Conservation (phyloP, 179 eudicot species). For the Heliamphora pulchella region DNA sequence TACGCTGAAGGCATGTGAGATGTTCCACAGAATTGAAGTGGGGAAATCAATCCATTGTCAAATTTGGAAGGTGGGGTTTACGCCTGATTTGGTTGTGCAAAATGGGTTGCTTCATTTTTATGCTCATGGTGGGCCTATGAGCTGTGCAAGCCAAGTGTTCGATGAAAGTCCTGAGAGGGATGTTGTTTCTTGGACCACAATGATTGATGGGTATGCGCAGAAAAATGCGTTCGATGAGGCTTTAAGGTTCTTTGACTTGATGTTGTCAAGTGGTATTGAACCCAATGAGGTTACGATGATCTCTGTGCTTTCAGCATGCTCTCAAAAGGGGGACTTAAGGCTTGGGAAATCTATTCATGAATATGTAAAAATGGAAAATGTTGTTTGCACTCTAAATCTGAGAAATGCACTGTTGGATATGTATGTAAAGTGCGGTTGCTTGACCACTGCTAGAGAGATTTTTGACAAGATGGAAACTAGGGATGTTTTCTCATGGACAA, state of each 20-base stretch:
- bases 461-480: constrained; percentile 48
- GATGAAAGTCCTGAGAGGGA: constrained; percentile 48
- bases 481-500: constrained; percentile 77
- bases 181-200: constrained; percentile 70
- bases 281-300: constrained; percentile 71
- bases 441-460: constrained; percentile 39
- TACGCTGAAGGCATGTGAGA: constrained; percentile 44
- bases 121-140: constrained; percentile 25
- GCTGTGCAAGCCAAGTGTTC: constrained; percentile 45
- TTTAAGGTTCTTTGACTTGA: constrained; percentile 43
- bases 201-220: constrained; percentile 61
- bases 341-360: constrained; percentile 36
- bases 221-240: constrained; percentile 43
- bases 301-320: constrained; percentile 54
- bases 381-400: constrained; percentile 40
- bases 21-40: constrained; percentile 28
- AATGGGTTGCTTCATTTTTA: constrained; percentile 58
- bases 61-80: constrained; percentile 52
- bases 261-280: constrained; percentile 40
- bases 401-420: constrained; percentile 65
- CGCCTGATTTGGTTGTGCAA: constrained; percentile 36
- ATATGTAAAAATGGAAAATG: constrained; percentile 27
- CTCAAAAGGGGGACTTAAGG: constrained; percentile 41
- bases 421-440: constrained; percentile 61
- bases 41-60: constrained; percentile 44